phyloP scores from a whole-genome alignment of 225 moss, liverwort and hornwort species.

The Pleurozium schreberi region DNA sequence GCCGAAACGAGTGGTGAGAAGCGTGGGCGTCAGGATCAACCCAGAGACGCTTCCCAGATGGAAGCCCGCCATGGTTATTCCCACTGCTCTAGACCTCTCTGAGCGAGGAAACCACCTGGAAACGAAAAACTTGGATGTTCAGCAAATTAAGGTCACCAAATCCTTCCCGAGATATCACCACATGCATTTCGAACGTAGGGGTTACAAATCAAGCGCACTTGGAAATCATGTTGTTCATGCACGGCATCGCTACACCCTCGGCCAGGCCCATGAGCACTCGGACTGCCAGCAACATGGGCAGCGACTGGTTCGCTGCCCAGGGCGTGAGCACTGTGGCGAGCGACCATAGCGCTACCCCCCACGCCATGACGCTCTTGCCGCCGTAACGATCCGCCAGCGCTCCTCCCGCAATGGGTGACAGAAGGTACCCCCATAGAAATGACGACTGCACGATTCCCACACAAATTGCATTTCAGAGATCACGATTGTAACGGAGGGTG shows the following conservation, averaged over 20 bases:
- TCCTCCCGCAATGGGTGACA: conserved; percentile 77
- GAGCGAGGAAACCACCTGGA: conserved; percentile 76
- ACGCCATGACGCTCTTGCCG: conserved; percentile 78
- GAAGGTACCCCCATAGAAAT: conserved; percentile 83
- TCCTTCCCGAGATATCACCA: background rate
- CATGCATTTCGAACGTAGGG: background rate
- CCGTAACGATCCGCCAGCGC: conserved; percentile 74
- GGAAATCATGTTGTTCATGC: conserved; percentile 83
- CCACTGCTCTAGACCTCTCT: conserved; percentile 70
- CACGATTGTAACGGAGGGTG: background rate
- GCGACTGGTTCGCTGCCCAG: conserved; percentile 61
- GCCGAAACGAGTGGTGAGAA: conserved; percentile 44
- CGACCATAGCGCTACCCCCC: conserved; percentile 72
- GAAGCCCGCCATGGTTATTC: conserved; percentile 82
- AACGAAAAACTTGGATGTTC: background rate
- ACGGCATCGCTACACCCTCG: conserved; percentile 86
- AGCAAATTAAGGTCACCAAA: background rate
- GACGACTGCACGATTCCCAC: conserved; percentile 43
- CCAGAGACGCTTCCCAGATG: conserved; percentile 76
- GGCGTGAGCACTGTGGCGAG: conserved; percentile 70
- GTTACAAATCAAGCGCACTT: conserved; percentile 31
- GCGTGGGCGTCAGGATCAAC: conserved; percentile 40
- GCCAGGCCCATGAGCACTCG: conserved; percentile 73
- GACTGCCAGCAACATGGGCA: conserved; percentile 40
- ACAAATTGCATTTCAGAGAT: background rate